Percentiles rank a stretch among this genome's conserved stretches.
Evolutionary conservation across 768 basidiomycete species (phyloP).

Genomic region (Suillus americanus): DNA sequence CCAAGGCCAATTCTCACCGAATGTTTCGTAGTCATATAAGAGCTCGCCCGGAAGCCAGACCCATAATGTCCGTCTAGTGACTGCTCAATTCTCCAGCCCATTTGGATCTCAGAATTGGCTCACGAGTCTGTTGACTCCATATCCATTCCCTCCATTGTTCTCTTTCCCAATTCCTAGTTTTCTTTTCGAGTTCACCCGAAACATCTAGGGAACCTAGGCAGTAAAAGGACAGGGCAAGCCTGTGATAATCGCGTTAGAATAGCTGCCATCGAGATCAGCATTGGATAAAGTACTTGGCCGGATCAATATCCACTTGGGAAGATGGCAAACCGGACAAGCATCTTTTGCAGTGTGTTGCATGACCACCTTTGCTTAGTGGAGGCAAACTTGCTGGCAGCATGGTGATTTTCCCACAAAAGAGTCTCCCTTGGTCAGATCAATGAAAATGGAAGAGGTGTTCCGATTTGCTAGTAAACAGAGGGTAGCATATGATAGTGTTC

Average conservation of each 20-base stretch:
- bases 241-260: conserved; percentile 30
- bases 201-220: conserved; percentile 84
- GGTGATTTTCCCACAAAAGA: not conserved
- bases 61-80: conserved; percentile 54
- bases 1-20: conserved; percentile 14
- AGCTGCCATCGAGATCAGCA: conserved; percentile 15
- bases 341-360: conserved; percentile 64
- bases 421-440: not conserved
- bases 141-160: conserved; percentile 78
- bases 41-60: conserved; percentile 72
- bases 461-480: not conserved
- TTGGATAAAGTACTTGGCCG: conserved; percentile 54
- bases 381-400: conserved; percentile 10
- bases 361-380: conserved; percentile 45
- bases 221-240: conserved; percentile 87
- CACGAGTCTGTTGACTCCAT: conserved; percentile 82
- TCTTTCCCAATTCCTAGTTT: conserved; percentile 52
- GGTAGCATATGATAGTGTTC: not conserved
- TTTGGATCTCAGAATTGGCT: conserved; percentile 9
- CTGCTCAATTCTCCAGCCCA: conserved; percentile 8
- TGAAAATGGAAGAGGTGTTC: not conserved
- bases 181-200: conserved; percentile 46
- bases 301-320: conserved; percentile 67
- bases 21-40: conserved; percentile 56
- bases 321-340: conserved; percentile 72